Evolutionary conservation across 2,329 filamentous ascomycete genomes (phyloP).

Genomic region (Lizonia empirigonia): DNA sequence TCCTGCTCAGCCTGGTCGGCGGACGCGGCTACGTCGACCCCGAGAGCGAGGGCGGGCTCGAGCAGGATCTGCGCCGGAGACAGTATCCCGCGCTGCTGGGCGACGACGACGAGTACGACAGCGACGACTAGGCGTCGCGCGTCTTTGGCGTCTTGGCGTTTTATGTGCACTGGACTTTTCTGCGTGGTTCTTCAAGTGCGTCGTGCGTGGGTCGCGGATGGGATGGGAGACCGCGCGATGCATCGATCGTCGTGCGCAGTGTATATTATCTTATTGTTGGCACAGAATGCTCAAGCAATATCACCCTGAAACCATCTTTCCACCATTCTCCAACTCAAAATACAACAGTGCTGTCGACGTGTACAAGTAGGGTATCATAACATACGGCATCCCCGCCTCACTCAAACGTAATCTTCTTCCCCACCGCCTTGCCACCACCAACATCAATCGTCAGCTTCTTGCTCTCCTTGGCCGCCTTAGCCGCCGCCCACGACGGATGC

Average conservation of each 20-base stretch:
- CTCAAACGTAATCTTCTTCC: conserved; percentile 69
- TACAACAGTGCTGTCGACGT: too few relatives aligned
- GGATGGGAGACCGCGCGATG: neutral
- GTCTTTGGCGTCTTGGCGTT: neutral
- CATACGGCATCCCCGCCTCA: too few relatives aligned
- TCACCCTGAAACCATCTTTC: too few relatives aligned
- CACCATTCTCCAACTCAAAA: too few relatives aligned
- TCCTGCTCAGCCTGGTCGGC: conserved; percentile 82
- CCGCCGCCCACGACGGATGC: conserved; percentile 70
- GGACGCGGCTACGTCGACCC: conserved; percentile 85
- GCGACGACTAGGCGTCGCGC: conserved; percentile 31
- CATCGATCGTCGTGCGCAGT: neutral
- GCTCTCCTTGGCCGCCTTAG: conserved; percentile 64
- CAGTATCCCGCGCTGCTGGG: conserved; percentile 74
- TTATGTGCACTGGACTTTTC: neutral
- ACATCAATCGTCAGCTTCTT: conserved; percentile 51
- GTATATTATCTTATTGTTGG: neutral
- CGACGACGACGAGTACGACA: conserved; percentile 71
- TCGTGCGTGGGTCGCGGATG: neutral
- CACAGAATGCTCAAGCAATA: neutral
- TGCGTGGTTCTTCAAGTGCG: neutral
- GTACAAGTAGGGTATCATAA: too few relatives aligned
- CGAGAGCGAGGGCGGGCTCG: conserved; percentile 83
- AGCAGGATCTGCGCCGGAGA: conserved; percentile 82
- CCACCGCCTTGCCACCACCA: conserved; percentile 34